These are phyloP conservation scores for Eucalyptus regnans DNA, from an alignment of 345 rosid genomes.

Conservation along the genomic window DNA sequence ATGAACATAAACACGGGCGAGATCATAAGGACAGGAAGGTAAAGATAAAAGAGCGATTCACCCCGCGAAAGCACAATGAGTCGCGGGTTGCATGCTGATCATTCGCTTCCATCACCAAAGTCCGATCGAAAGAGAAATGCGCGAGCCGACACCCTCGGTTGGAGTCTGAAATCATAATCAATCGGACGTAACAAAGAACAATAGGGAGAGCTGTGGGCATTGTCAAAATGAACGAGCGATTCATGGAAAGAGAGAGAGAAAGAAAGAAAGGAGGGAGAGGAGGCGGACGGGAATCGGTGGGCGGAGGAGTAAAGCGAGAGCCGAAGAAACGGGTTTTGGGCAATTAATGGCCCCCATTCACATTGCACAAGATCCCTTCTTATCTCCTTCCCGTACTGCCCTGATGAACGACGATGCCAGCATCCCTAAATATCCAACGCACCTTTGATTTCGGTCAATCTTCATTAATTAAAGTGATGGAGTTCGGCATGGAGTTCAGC, in stretches of 20 bases:
- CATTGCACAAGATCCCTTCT: background rate
- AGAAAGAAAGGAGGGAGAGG: too few relatives aligned
- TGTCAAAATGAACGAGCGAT: too few relatives aligned
- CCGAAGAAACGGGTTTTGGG: background rate
- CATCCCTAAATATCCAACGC: background rate
- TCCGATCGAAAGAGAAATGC: background rate
- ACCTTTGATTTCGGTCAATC: background rate
- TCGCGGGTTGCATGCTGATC: background rate
- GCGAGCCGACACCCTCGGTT: background rate
- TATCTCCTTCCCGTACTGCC: background rate
- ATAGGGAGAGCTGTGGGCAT: too few relatives aligned
- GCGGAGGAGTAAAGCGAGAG: background rate
- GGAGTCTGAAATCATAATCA: background rate
- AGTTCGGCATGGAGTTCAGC: background rate
- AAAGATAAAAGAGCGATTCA: background rate
- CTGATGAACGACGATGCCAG: background rate
- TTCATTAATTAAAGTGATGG: background rate
- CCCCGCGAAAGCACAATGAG: background rate
- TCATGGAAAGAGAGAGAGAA: too few relatives aligned
- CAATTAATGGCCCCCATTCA: background rate
- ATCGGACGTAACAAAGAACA: too few relatives aligned
- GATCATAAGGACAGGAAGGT: background rate
- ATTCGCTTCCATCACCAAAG: background rate
- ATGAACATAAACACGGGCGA: background rate
- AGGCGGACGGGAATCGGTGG: background rate